phyloP scores from a whole-genome alignment of 2,329 filamentous ascomycete genomes.

The Camptophora hylomeconis region DNA sequence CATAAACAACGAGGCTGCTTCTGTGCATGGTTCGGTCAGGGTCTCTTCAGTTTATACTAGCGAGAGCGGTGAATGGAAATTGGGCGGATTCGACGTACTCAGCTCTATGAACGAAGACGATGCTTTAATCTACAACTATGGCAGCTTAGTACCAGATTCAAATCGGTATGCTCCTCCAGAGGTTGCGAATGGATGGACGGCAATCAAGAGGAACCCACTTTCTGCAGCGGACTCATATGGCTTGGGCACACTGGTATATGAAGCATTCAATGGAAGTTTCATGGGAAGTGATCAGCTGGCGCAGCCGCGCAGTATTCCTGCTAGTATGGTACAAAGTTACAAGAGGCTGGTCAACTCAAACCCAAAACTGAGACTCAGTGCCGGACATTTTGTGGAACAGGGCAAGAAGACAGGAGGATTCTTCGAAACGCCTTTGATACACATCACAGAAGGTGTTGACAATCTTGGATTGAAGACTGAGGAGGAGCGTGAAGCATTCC shows the following conservation, averaged over 20 bases:
- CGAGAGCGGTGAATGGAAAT: slow-evolving; percentile 95
- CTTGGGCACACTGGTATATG: slow-evolving; percentile 71
- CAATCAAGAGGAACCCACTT: slow-evolving; percentile 69
- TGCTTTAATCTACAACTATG: slow-evolving; percentile 82
- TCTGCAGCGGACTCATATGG: slow-evolving; percentile 78
- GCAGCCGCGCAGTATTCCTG: slow-evolving; percentile 74
- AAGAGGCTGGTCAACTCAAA: slow-evolving; percentile 79
- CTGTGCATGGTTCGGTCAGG: slow-evolving; percentile 77
- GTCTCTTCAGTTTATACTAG: slow-evolving; percentile 83
- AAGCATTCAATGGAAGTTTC: slow-evolving; percentile 83
- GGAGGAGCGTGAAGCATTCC: slow-evolving; percentile 68
- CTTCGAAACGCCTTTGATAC: slow-evolving; percentile 86
- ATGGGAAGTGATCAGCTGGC: slow-evolving; percentile 63
- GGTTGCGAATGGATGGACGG: slow-evolving; percentile 81
- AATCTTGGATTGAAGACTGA: slow-evolving; percentile 81
- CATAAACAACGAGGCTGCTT: slow-evolving; percentile 84
- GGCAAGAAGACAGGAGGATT: slow-evolving; percentile 71
- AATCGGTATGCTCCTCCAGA: slow-evolving; percentile 78
- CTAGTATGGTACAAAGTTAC: slow-evolving; percentile 81
- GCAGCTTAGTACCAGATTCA: slow-evolving; percentile 74
- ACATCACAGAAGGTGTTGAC: slow-evolving; percentile 83
- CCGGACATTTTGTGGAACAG: slow-evolving; percentile 79
- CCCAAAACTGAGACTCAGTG: slow-evolving; percentile 74
- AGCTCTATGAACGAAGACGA: slow-evolving; percentile 96
- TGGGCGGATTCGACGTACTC: slow-evolving; percentile 83